Evolutionary conservation across 495 filamentous ascomycete species (phyloP), one percentile per base, ranked within the genome.

Genomic region (Amniculicola lignicola): DNA sequence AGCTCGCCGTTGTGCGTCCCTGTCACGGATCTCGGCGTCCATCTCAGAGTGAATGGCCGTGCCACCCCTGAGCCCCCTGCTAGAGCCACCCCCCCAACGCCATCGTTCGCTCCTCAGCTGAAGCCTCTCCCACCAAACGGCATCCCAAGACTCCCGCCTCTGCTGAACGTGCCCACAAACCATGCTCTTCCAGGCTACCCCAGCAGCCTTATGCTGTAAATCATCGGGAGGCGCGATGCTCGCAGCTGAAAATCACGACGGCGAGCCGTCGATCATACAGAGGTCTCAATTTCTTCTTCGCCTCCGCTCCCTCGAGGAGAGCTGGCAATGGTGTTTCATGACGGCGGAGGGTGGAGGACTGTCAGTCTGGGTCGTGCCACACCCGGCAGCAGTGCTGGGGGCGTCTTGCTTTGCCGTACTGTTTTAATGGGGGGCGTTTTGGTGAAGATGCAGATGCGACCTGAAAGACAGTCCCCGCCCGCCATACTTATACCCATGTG

Each of bases 401-500:
- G 55, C 55, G 55, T 40, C 4, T 47, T 45, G 38, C 14, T 43
- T 12, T 19, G 24, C 45, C 45, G 36, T 44, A 16, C 22, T 36
- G 29, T 6, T 37, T 39, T 37, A 43, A 39, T 45, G 55, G 35
- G 55, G 36, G 55, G 55, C 54, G 54, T 14, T 23, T 25, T 12
- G 4, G 11, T 39, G 9, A 33, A 22, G 54, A 58, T 51, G 46
- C 54, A 58, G 46, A 52, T 49, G 53, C 33, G 40, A 53, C 59
- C 59, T 62, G 59, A 62, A n/a, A 28, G 38, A 9, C 29, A n/a
- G n/a, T 49, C 46, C 24, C 25, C 51, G 51, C 59, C 53, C 41
- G 46, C 25, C 53, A 57, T 62, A 62, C 54, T 62, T 62, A 57
- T 51, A 62, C 39, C 59, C 59, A 50, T 56, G 53, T 62, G 50